Conservation (phyloP, 2,329 filamentous ascomycete species). For the Diplodia corticola region DNA sequence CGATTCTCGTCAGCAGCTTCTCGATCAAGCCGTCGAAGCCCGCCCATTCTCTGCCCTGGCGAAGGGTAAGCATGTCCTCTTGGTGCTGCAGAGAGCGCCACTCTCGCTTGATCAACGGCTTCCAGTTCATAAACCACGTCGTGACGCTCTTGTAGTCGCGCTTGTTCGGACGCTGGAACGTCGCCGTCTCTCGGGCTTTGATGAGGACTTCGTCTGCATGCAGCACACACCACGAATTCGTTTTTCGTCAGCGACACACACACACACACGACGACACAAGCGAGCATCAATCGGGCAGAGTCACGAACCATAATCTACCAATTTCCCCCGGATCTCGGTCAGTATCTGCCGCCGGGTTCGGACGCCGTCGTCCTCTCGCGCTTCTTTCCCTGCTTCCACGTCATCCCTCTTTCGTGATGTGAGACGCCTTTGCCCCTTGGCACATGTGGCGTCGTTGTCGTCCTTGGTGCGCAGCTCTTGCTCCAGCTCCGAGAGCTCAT, state of each 20-base stretch:
- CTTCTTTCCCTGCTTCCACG: neutral
- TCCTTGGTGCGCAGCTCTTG: slow-evolving; percentile 31
- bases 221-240: no score
- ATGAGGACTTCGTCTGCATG: slow-evolving; percentile 42
- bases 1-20: slow-evolving; percentile 32
- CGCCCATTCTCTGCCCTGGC: slow-evolving; percentile 44
- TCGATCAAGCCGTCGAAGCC: slow-evolving; percentile 45
- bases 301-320: slow-evolving; percentile 39
- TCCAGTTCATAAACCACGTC: slow-evolving; percentile 38
- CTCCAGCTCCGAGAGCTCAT: slow-evolving; percentile 37
- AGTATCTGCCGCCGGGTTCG: slow-evolving; percentile 31
- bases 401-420: neutral
- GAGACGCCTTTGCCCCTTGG: neutral
- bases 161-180: slow-evolving; percentile 42
- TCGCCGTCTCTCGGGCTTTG: slow-evolving; percentile 39
- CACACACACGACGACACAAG: neutral
- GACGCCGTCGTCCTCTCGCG: neutral
- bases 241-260: neutral
- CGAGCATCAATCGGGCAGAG: neutral
- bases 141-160: slow-evolving; percentile 43
- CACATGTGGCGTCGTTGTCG: slow-evolving; percentile 28
- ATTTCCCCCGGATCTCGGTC: slow-evolving; percentile 34
- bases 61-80: slow-evolving; percentile 44
- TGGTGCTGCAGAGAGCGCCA: slow-evolving; percentile 41
- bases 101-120: slow-evolving; percentile 40